Evolutionary conservation across 2,329 filamentous ascomycete species (phyloP).

Genomic region (Fusarium longipes): DNA sequence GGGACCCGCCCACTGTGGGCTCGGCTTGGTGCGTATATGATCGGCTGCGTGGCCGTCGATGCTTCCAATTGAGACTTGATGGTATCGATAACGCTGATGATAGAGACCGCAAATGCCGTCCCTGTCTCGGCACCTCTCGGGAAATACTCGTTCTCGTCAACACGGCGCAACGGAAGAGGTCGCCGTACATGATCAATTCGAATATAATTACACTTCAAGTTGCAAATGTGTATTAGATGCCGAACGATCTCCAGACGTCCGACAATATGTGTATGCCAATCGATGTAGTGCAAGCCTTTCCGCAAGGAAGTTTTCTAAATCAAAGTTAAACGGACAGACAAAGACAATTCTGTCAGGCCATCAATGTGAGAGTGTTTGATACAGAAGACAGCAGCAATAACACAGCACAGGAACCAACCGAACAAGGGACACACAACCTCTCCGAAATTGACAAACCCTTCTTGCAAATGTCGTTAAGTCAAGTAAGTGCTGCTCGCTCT

Average conservation of each 20-base stretch:
- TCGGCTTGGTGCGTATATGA: conserved; percentile 36
- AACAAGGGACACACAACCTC: background rate
- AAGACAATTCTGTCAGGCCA: background rate
- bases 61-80: conserved; percentile 4
- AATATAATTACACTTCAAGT: conserved; percentile 22
- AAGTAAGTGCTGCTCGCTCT: background rate
- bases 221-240: conserved; percentile 31
- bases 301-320: conserved; percentile 8
- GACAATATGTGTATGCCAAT: conserved; percentile 13
- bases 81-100: conserved; percentile 31
- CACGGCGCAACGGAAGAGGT: conserved; percentile 35
- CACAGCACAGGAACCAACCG: conserved; percentile 26
- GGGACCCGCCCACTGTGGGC: conserved; percentile 39
- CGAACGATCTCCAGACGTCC: conserved; percentile 38
- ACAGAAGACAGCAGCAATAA: background rate
- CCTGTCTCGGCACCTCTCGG: conserved; percentile 34
- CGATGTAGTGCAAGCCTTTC: conserved; percentile 13
- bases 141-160: conserved; percentile 15
- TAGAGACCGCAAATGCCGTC: conserved; percentile 14
- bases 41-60: conserved; percentile 32
- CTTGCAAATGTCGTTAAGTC: conserved; percentile 3
- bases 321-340: conserved; percentile 6
- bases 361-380: conserved; percentile 4
- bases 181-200: conserved; percentile 34
- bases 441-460: background rate